Conservation (phyloP, 768 basidiomycete species). For the Peribolospora kevripleyi region DNA sequence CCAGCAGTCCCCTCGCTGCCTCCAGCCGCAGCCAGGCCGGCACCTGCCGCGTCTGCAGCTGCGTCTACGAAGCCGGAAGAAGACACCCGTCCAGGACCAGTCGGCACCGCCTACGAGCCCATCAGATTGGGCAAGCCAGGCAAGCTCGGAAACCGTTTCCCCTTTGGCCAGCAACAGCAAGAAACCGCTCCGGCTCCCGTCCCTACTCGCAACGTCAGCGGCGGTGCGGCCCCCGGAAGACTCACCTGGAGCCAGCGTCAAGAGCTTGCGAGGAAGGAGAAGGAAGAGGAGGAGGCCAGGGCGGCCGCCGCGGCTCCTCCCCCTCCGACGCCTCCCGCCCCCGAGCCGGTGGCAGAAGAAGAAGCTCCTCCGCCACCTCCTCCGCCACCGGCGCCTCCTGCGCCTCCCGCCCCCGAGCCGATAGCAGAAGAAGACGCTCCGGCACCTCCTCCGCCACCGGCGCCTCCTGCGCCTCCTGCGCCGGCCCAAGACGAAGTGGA, state of each 20-base stretch:
- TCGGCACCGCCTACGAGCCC: conserved; percentile 67
- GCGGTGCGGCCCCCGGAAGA: conserved; percentile 29
- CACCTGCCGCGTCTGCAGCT: conserved; percentile 2
- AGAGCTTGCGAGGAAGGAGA: conserved; percentile 65
- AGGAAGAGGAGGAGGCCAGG: conserved; percentile 36
- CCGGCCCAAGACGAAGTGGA: conserved; percentile 4
- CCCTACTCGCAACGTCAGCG: conserved; percentile 6
- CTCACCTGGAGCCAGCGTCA: conserved; percentile 87
- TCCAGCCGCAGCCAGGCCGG: conserved; percentile 11
- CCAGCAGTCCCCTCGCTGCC: conserved; percentile 26
- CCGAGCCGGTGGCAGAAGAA: conserved; percentile 25
- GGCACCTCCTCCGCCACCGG: conserved; percentile 23
- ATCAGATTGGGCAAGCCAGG: conserved; percentile 63
- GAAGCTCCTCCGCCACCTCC: conserved; percentile 20
- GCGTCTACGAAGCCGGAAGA: not conserved
- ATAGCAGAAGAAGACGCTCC: conserved; percentile 26
- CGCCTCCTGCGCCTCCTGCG: conserved; percentile 20
- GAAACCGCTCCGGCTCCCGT: conserved; percentile 16
- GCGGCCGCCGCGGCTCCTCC: conserved; percentile 15
- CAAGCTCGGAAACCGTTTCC: conserved; percentile 66
- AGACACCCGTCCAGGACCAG: not conserved
- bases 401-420: conserved; percentile 16
- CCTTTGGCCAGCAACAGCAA: conserved; percentile 27
- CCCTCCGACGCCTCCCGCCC: conserved; percentile 17
- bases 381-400: conserved; percentile 15